Evolutionary conservation across 495 filamentous ascomycete species (phyloP).

Genomic region (Symbiotaphrina buchneri): DNA sequence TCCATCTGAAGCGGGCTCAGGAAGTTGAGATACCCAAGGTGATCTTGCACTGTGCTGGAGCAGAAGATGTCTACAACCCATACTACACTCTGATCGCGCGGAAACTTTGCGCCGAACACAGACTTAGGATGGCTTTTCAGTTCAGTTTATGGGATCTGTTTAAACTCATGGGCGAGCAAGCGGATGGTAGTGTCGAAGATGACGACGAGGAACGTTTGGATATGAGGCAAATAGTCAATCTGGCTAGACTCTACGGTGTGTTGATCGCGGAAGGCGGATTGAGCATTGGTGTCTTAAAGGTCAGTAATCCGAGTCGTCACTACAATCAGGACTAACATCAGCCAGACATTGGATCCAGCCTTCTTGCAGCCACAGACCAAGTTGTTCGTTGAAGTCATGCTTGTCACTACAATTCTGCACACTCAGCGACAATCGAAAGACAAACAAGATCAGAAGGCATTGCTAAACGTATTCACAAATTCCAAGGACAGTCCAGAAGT

Average conservation of each 20-base stretch:
- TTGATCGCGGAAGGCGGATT: conserved; percentile 47
- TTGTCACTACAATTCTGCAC: conserved; percentile 51
- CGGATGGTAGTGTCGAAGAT: conserved; percentile 29
- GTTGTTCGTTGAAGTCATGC: conserved; percentile 54
- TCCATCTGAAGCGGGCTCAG: conserved; percentile 67
- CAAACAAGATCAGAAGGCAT: conserved; percentile 22
- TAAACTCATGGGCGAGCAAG: conserved; percentile 57
- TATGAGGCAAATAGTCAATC: conserved; percentile 57
- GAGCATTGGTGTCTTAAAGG: conserved; percentile 40
- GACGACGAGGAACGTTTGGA: conserved; percentile 20
- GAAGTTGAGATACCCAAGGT: conserved; percentile 74
- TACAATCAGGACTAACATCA: conserved; percentile 1
- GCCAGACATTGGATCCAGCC: conserved; percentile 44
- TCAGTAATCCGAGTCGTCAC: conserved; percentile 4
- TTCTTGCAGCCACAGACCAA: conserved; percentile 56
- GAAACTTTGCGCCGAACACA: conserved; percentile 45
- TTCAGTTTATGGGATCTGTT: conserved; percentile 76
- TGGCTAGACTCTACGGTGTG: conserved; percentile 66
- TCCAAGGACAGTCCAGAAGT: conserved; percentile 36
- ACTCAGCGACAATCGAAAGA: conserved; percentile 17
- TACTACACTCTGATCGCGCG: conserved; percentile 78
- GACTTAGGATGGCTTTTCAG: conserved; percentile 62
- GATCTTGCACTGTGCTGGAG: conserved; percentile 65
- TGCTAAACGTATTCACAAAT: conserved; percentile 43
- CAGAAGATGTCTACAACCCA: conserved; percentile 69